Base-by-base conservation (phyloP, 768 basidiomycete species). In the Podaxis mareebaensis region DNA sequence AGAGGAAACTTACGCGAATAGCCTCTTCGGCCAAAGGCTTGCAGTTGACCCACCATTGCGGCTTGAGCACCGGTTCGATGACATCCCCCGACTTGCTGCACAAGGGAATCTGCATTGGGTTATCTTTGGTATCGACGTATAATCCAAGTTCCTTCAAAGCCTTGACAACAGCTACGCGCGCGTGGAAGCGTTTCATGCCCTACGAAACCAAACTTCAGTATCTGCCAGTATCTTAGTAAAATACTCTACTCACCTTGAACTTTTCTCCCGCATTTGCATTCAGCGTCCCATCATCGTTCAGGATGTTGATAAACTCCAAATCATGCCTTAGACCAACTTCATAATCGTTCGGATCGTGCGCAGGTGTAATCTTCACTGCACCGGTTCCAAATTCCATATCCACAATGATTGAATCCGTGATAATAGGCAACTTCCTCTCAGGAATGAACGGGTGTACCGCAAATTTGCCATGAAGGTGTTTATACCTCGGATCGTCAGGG, bases 41-140 rank as follows among this genome's bases (percentile, higher is more conserved):
- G 78, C 95, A 96, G 74, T 89, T 87, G 39, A 99, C 91, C 96
- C 96, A 99, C 97, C 97, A 99, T 73, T 99, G 97, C 0, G 97
- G 97, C 75, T 97, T 99, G 69, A 99, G 79, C 22, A 98, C 79
- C 1, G 93, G 90, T 75, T 99, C 97, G 67, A 99, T 97, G 59
- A 99, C 76, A 72, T 99, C 97, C 1, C 96, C 96, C 2, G 95
- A 97, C 83, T 97, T 96, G 68, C 92, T 96, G 67, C 2, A 58
- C 58, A 98, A 79, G 1, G 96, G 96, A 46, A 99, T 93, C 69
- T 90, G 90, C 97, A 99, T 99, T 8, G 95, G 89, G 76, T 99
- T 99, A 69, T 98, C 93, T 75, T 95, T 96, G 13, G 89, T 89
- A 74, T 96, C 96, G 44, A 98, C 78, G 71, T 86, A 99, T 3